Evolutionary conservation across 495 filamentous ascomycete genomes (phyloP).

Genomic region (Neurospora sp.): DNA sequence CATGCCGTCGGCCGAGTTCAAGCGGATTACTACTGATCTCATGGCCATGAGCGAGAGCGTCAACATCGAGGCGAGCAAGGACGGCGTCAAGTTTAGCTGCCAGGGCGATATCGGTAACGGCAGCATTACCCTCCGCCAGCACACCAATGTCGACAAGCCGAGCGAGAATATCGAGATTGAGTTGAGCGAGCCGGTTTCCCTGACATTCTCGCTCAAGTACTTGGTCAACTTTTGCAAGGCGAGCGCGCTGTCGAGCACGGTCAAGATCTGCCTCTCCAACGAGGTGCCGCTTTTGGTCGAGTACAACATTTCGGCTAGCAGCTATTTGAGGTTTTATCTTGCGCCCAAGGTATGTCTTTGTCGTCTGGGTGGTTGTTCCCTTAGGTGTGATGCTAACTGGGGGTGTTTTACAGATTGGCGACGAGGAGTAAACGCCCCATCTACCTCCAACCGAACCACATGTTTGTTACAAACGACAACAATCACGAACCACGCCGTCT

Average conservation of each 20-base stretch:
- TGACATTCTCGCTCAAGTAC: conserved; percentile 99
- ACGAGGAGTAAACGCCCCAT: conserved; percentile 60
- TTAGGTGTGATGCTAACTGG: conserved; percentile 1
- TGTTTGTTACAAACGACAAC: not conserved
- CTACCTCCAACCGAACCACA: not conserved
- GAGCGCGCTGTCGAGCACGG: conserved; percentile 64
- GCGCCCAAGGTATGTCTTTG: conserved; percentile 73
- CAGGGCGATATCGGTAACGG: conserved; percentile 93
- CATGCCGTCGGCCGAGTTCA: conserved; percentile 87
- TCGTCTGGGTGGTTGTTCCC: not conserved
- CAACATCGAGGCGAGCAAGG: conserved; percentile 91
- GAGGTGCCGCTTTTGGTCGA: conserved; percentile 95
- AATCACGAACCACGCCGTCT: not conserved
- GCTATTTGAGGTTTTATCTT: conserved; percentile 91
- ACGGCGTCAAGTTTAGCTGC: conserved; percentile 93
- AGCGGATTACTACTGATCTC: conserved; percentile 87
- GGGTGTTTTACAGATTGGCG: conserved; percentile 56
- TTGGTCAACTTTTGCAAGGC: conserved; percentile 99
- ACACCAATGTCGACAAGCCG: conserved; percentile 86
- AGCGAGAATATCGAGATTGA: conserved; percentile 78
- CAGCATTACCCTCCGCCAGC: conserved; percentile 79
- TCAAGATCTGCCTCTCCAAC: conserved; percentile 87
- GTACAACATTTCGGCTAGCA: conserved; percentile 64
- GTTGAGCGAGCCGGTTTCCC: conserved; percentile 81
- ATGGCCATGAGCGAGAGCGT: conserved; percentile 86